A percentile compares a stretch with the other conserved stretches of the same genome.
phyloP scores from a whole-genome alignment of 2,329 filamentous ascomycete genomes.

The Paecilomyces formosus region DNA sequence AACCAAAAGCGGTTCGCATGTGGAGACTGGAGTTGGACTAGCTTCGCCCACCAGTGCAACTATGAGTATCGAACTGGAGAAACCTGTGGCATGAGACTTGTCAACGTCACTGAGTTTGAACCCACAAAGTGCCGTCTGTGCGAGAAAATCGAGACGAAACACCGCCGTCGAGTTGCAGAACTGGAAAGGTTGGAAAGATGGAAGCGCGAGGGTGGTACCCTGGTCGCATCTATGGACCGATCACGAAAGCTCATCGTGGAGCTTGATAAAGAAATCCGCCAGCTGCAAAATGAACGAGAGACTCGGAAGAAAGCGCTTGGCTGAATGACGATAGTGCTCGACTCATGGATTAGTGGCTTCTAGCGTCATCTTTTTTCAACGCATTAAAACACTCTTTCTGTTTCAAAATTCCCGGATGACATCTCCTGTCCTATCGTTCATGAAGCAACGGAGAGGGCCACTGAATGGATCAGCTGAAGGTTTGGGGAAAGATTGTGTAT shows the following conservation, averaged over 20 bases:
- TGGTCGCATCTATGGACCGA: slow-evolving; percentile 56
- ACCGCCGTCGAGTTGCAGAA: slow-evolving; percentile 67
- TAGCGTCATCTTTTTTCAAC: slow-evolving; percentile 1
- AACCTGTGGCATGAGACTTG: slow-evolving; percentile 88
- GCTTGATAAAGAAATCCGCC: slow-evolving; percentile 61
- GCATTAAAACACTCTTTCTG: background rate
- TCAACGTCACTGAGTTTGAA: slow-evolving; percentile 64
- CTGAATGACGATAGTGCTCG: slow-evolving; percentile 8
- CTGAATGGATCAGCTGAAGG: slow-evolving; percentile 1
- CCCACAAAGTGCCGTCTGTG: slow-evolving; percentile 71
- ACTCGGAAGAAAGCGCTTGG: slow-evolving; percentile 26
- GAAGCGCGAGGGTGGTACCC: slow-evolving; percentile 59
- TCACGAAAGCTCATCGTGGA: slow-evolving; percentile 65
- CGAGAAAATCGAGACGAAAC: slow-evolving; percentile 81
- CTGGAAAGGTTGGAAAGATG: slow-evolving; percentile 67
- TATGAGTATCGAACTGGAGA: slow-evolving; percentile 94
- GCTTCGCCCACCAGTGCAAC: slow-evolving; percentile 86
- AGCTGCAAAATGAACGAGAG: slow-evolving; percentile 53
- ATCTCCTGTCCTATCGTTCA: slow-evolving; percentile 12
- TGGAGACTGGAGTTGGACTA: slow-evolving; percentile 90
- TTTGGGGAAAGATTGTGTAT: background rate
- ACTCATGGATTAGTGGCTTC: background rate
- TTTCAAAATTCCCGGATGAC: slow-evolving; percentile 4
- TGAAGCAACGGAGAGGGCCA: slow-evolving; percentile 14
- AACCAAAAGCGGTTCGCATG: slow-evolving; percentile 80